phyloP scores from a whole-genome alignment of 2,329 filamentous ascomycete genomes.

The Alternaria rosae region DNA sequence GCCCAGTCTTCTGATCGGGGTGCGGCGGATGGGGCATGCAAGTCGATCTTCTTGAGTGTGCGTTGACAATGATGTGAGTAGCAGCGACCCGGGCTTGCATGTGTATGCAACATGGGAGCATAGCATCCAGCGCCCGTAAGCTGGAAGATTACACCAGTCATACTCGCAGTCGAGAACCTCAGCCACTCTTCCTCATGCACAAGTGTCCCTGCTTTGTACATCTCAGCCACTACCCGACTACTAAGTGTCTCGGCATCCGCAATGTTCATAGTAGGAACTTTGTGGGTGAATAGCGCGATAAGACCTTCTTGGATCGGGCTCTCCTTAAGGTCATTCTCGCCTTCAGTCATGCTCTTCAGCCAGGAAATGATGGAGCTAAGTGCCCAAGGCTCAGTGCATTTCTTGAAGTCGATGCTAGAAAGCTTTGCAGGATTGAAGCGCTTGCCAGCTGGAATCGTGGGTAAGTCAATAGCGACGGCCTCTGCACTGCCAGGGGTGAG shows the following conservation, averaged over 20 bases:
- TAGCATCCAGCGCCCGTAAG: slow-evolving; percentile 93
- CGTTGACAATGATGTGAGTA: slow-evolving; percentile 94
- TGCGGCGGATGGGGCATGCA: slow-evolving; percentile 74
- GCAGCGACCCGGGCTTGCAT: slow-evolving; percentile 75
- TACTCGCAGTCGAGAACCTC: slow-evolving; percentile 80
- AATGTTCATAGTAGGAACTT: slow-evolving; percentile 98
- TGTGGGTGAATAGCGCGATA: slow-evolving; percentile 87
- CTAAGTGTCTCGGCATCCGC: slow-evolving; percentile 92
- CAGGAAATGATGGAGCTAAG: slow-evolving; percentile 85
- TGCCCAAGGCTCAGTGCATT: slow-evolving; percentile 90
- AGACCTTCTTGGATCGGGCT: slow-evolving; percentile 87
- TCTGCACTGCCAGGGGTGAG: slow-evolving; percentile 59
- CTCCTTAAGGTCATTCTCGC: slow-evolving; percentile 85
- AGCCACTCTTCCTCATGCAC: slow-evolving; percentile 97
- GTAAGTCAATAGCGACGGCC: slow-evolving; percentile 77
- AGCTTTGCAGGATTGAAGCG: slow-evolving; percentile 88
- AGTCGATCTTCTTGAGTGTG: slow-evolving; percentile 91
- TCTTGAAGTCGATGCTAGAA: slow-evolving; percentile 79
- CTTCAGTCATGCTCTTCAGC: slow-evolving; percentile 89
- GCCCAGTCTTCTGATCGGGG: slow-evolving; percentile 81
- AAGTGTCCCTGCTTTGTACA: slow-evolving; percentile 80
- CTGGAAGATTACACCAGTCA: slow-evolving; percentile 93
- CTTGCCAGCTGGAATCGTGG: slow-evolving; percentile 79
- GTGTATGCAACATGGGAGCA: slow-evolving; percentile 78
- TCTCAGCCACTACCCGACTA: slow-evolving; percentile 76